Conservation (phyloP, 176 grass and related monocot species). For the Eleusine indica region DNA sequence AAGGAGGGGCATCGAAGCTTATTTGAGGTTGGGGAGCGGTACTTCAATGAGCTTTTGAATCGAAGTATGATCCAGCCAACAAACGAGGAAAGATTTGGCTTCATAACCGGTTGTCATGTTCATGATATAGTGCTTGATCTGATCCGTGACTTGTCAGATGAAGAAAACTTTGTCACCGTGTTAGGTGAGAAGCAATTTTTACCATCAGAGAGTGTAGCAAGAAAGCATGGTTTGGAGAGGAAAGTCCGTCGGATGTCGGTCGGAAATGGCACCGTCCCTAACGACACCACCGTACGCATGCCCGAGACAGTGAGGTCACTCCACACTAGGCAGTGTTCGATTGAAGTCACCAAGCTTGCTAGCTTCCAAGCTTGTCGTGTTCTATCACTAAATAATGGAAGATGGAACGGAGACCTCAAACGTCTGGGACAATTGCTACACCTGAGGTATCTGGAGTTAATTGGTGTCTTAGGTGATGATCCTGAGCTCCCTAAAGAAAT, state of each 20-base stretch:
- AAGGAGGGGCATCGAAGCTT: background rate
- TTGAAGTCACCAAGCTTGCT: background rate
- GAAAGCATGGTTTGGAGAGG: background rate
- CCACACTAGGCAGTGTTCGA: background rate
- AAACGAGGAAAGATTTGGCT: fast-evolving
- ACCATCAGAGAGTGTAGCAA: background rate
- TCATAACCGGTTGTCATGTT: background rate
- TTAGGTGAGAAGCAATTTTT: background rate
- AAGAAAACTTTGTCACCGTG: slow-evolving; percentile 6
- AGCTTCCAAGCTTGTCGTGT: background rate
- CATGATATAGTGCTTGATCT: slow-evolving; percentile 22
- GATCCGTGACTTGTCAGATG: background rate
- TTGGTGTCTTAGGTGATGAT: background rate
- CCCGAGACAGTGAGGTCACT: background rate
- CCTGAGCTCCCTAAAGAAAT: background rate
- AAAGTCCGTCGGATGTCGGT: background rate
- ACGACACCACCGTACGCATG: background rate
- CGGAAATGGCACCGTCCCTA: background rate
- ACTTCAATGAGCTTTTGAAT: slow-evolving; percentile 18
- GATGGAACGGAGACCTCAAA: background rate
- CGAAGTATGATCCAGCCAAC: background rate
- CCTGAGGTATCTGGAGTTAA: background rate
- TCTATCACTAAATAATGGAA: fast-evolving
- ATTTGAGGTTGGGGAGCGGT: slow-evolving; percentile 1
- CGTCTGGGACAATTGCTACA: background rate